phyloP scores from a whole-genome alignment of 345 rosid species.

The Camelina sativa region DNA sequence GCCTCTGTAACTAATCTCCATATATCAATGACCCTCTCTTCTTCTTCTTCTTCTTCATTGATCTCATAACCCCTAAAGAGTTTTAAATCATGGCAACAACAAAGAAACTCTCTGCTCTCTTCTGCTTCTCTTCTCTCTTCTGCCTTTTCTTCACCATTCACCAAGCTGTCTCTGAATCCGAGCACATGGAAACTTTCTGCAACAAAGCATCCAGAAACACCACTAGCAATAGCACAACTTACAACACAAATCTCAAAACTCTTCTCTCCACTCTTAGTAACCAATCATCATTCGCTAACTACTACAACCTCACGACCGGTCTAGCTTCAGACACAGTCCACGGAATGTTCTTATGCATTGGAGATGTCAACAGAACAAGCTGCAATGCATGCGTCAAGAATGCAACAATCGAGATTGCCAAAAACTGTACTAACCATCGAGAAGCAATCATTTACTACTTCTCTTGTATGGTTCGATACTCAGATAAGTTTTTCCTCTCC shows the following conservation, averaged over 20 bases:
- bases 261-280: constrained; percentile 30
- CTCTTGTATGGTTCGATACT: constrained; percentile 50
- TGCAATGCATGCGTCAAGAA: constrained; percentile 47
- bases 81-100: background rate
- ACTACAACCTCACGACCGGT: constrained; percentile 33
- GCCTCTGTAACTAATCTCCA: background rate
- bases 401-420: constrained; percentile 18
- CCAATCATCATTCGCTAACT: constrained; percentile 24
- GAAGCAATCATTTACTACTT: constrained; percentile 45
- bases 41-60: background rate
- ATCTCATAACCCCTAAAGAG: background rate
- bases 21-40: background rate
- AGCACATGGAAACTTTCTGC: constrained; percentile 31
- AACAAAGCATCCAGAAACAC: background rate
- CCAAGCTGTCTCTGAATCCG: constrained; percentile 16
- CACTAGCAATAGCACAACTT: constrained; percentile 21
- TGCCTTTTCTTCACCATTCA: constrained; percentile 11
- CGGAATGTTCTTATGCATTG: constrained; percentile 49
- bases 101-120: constrained; percentile 18
- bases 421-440: constrained; percentile 38
- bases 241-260: constrained; percentile 36
- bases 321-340: constrained; percentile 33
- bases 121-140: background rate
- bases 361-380: constrained; percentile 27
- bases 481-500: constrained; percentile 35